Conservation (phyloP, 495 filamentous ascomycete species). For the Penicillium paxilli region DNA sequence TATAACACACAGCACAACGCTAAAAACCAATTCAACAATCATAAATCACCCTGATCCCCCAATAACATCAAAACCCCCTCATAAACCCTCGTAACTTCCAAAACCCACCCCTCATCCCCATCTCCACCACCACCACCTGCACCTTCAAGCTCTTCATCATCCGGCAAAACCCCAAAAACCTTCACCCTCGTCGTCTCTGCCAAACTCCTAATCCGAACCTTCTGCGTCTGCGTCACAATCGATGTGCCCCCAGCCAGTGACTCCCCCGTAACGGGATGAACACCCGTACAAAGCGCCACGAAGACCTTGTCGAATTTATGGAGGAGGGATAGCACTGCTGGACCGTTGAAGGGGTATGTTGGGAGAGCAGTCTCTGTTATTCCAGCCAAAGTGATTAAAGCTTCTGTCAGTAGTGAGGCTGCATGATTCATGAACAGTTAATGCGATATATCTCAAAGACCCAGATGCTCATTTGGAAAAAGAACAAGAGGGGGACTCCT, state of each 20-base stretch:
- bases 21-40: background rate
- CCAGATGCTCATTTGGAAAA: too few relatives aligned
- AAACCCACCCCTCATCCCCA: conserved; percentile 48
- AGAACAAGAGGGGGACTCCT: too few relatives aligned
- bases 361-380: conserved; percentile 64
- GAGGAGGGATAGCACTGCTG: conserved; percentile 63
- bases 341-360: conserved; percentile 65
- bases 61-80: conserved; percentile 74
- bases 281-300: conserved; percentile 65
- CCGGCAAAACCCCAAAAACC: conserved; percentile 59
- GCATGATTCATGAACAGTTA: background rate
- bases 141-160: conserved; percentile 33
- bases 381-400: conserved; percentile 73
- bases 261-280: conserved; percentile 63
- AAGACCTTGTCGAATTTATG: conserved; percentile 79
- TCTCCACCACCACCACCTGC: conserved; percentile 39
- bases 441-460: background rate
- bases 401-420: conserved; percentile 84
- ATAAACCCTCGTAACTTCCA: conserved; percentile 76
- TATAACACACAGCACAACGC: too few relatives aligned
- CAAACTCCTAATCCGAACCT: conserved; percentile 76
- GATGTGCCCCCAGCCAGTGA: conserved; percentile 54
- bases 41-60: conserved; percentile 46
- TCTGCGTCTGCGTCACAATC: conserved; percentile 64
- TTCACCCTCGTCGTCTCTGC: conserved; percentile 56